Evolutionary conservation across 2,329 filamentous ascomycete species (phyloP).

Genomic region (Fonsecaea monophora): DNA sequence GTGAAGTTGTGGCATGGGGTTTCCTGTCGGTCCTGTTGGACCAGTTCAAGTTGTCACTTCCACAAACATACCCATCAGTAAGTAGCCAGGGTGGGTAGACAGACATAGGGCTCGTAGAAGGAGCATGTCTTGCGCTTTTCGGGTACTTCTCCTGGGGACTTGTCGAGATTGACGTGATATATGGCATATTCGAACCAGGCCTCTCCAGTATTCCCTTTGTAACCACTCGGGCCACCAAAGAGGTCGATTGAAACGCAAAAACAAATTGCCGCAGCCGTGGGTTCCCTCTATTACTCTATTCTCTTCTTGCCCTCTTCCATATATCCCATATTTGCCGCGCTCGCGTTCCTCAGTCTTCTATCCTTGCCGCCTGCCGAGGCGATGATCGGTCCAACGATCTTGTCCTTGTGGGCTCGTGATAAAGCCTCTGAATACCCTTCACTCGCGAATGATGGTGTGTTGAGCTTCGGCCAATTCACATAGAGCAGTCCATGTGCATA

Average conservation of each 20-base stretch:
- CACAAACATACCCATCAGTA: neutral
- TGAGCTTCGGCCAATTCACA: slow-evolving; percentile 98
- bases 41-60: neutral
- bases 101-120: neutral
- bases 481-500: slow-evolving; percentile 87
- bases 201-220: neutral
- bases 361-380: slow-evolving; percentile 52
- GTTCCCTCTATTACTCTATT: slow-evolving; percentile 66
- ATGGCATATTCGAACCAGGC: neutral
- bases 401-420: slow-evolving; percentile 79
- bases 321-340: slow-evolving; percentile 79
- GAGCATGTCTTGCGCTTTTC: neutral
- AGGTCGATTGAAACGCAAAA: neutral
- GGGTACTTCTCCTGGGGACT: neutral
- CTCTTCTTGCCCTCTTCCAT: slow-evolving; percentile 98
- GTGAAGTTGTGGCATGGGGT: neutral
- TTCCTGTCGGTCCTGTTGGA: neutral
- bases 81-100: neutral
- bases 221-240: neutral
- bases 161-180: neutral
- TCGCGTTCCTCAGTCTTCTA: slow-evolving; percentile 80
- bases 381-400: slow-evolving; percentile 77
- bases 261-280: neutral
- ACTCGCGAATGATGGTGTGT: slow-evolving; percentile 81
- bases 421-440: slow-evolving; percentile 91